Conservation (phyloP, 345 rosid genomes). For the Populus deltoides region DNA sequence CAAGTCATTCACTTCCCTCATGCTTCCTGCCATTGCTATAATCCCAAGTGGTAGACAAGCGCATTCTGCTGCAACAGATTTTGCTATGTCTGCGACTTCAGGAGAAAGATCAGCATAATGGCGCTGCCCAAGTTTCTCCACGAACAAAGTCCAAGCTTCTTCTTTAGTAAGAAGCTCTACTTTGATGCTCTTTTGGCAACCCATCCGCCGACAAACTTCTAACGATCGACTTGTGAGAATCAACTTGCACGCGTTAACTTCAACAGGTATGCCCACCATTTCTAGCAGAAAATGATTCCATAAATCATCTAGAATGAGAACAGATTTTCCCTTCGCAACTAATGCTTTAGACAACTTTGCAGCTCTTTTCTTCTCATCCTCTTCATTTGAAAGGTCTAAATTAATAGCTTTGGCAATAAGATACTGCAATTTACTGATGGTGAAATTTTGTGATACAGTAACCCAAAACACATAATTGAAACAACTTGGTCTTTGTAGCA, state of each 20-base stretch:
- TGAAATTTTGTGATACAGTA: slow-evolving; percentile 13
- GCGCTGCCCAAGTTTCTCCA: not conserved
- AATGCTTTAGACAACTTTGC: not conserved
- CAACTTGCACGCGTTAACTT: slow-evolving; percentile 16
- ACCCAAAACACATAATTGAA: slow-evolving; percentile 16
- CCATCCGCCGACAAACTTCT: slow-evolving; percentile 12
- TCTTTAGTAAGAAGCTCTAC: not conserved
- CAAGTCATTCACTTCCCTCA: slow-evolving; percentile 18
- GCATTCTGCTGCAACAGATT: slow-evolving; percentile 11
- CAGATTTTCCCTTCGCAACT: not conserved
- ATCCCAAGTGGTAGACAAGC: slow-evolving; percentile 21
- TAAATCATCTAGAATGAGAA: slow-evolving; percentile 8
- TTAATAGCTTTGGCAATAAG: slow-evolving; percentile 4
- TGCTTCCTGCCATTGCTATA: slow-evolving; percentile 1
- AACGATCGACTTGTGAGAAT: slow-evolving; percentile 23
- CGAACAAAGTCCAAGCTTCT: not conserved
- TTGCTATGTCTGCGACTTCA: not conserved
- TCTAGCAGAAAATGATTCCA: not conserved
- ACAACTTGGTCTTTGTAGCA: not conserved
- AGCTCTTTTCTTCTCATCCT: slow-evolving; percentile 1
- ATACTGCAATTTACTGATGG: slow-evolving; percentile 4
- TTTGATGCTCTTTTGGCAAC: not conserved
- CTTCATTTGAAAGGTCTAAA: slow-evolving; percentile 1
- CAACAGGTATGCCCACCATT: slow-evolving; percentile 1
- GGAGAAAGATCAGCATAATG: not conserved